A percentile compares a stretch with the other conserved stretches of the same genome.
Conservation (phyloP, 805 yeast genomes). For the Yamadazyma laniorum region DNA sequence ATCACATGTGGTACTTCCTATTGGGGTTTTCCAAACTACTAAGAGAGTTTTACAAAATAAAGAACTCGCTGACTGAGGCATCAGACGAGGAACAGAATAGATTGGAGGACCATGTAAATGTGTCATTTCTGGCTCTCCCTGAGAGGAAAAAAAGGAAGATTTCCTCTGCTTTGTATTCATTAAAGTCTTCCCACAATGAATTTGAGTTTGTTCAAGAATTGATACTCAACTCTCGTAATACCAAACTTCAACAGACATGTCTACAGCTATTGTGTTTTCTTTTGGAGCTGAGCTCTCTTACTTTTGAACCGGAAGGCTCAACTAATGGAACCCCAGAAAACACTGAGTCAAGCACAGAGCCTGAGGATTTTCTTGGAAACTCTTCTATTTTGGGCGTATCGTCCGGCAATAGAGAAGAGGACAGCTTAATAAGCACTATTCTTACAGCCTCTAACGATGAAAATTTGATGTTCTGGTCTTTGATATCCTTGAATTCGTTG, state of each 20-base stretch:
- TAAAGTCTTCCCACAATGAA: slow-evolving; percentile 15
- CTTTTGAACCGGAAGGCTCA: neutral
- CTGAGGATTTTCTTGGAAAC: neutral
- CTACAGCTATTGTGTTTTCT: slow-evolving; percentile 19
- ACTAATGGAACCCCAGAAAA: neutral
- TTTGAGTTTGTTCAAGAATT: slow-evolving; percentile 27
- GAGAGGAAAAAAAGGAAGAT: slow-evolving; percentile 4
- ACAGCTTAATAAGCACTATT: neutral
- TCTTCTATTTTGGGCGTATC: neutral
- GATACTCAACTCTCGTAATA: slow-evolving; percentile 12
- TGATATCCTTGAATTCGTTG: slow-evolving; percentile 11
- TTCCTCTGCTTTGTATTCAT: neutral
- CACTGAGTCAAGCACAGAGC: neutral
- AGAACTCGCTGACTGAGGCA: neutral
- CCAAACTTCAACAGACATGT: slow-evolving; percentile 15
- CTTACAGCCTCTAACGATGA: slow-evolving; percentile 2
- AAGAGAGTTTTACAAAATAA: slow-evolving; percentile 25
- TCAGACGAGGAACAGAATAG: neutral
- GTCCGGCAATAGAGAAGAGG: neutral
- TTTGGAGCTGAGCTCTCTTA: slow-evolving; percentile 12
- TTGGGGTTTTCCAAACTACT: slow-evolving; percentile 35
- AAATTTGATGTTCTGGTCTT: slow-evolving; percentile 7
- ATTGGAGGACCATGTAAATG: neutral
- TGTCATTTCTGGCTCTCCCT: neutral
- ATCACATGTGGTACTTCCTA: slow-evolving; percentile 41